Evolutionary conservation across 78 protist genomes (phyloP), one percentile per base, ranked within the genome.

Genomic region (Parvularia atlantis): DNA sequence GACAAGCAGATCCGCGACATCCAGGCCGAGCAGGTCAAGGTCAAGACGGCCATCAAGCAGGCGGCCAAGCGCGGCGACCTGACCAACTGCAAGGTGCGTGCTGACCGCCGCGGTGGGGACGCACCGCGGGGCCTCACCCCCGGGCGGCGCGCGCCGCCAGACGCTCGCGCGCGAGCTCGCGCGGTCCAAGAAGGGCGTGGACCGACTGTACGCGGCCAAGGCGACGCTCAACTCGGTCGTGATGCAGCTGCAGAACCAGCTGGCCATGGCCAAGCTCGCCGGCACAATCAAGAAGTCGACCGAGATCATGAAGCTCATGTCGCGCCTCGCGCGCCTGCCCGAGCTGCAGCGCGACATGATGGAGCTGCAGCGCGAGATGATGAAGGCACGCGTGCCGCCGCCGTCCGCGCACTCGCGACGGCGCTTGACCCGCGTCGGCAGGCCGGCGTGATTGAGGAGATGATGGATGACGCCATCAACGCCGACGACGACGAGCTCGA

Each of bases 391-490:
- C n/a, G n/a, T n/a, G n/a, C n/a, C n/a, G n/a, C n/a, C n/a, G n/a
- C n/a, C n/a, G n/a, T n/a, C n/a, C n/a, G n/a, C n/a, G n/a, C n/a
- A n/a, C n/a, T n/a, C n/a, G n/a, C n/a, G n/a, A n/a, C n/a, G n/a
- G n/a, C n/a, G n/a, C n/a, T n/a, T n/a, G n/a, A n/a, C n/a, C n/a
- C n/a, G n/a, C n/a, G n/a, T n/a, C n/a, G n/a, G n/a, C n/a, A n/a
- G 37, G 63, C 63, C 28, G 63, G 63, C 28, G 13, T 57, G 17
- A 57, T 57, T 57, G 63, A 57, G 17, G 63, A 57, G 63, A 57
- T 57, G 63, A 6, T 57, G 39, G 37, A 57, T 7, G 63, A 57
- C 14, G 37, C 63, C 9, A 57, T 57, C 33, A 31, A 5, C 20
- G 63, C 3, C 9, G 63, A 57, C 33, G 4, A 3, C 28, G 63